phyloP scores from a whole-genome alignment of 768 basidiomycete genomes.

The Gloeophyllum trabeum region DNA sequence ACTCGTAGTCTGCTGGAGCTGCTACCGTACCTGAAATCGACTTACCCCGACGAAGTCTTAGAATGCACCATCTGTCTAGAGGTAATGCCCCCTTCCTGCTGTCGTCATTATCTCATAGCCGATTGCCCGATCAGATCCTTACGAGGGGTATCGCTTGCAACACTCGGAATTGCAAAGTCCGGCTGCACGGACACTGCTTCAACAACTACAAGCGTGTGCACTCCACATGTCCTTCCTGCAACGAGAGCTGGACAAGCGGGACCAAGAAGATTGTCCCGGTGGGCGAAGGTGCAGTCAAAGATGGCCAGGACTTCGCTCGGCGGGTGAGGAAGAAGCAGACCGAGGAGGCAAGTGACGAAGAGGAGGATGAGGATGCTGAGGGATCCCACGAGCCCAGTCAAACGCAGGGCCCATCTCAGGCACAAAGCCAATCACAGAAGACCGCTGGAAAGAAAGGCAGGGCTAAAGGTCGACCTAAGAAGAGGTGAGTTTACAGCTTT shows the following conservation, averaged over 20 bases:
- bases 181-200: conserved; percentile 60
- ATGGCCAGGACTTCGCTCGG: conserved; percentile 29
- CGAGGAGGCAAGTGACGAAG: conserved; percentile 20
- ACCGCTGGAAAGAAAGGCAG: conserved; percentile 5
- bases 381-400: conserved; percentile 18
- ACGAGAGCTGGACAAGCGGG: conserved; percentile 44
- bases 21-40: conserved; percentile 56
- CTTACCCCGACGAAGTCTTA: conserved; percentile 56
- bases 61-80: conserved; percentile 71
- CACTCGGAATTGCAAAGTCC: conserved; percentile 47
- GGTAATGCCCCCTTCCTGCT: conserved; percentile 21
- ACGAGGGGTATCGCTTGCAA: conserved; percentile 60
- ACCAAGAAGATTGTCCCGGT: conserved; percentile 38
- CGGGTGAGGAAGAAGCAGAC: conserved; percentile 15
- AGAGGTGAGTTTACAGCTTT: not conserved
- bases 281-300: conserved; percentile 59
- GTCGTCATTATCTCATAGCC: not conserved
- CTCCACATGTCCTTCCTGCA: conserved; percentile 45
- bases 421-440: conserved; percentile 11
- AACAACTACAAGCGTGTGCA: conserved; percentile 32
- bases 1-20: conserved; percentile 69
- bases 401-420: conserved; percentile 15
- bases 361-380: conserved; percentile 28
- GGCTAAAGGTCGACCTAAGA: conserved; percentile 8
- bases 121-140: conserved; percentile 32